Evolutionary conservation across 2,329 filamentous ascomycete genomes (phyloP).

Genomic region (Phyllosticta citribraziliensis): DNA sequence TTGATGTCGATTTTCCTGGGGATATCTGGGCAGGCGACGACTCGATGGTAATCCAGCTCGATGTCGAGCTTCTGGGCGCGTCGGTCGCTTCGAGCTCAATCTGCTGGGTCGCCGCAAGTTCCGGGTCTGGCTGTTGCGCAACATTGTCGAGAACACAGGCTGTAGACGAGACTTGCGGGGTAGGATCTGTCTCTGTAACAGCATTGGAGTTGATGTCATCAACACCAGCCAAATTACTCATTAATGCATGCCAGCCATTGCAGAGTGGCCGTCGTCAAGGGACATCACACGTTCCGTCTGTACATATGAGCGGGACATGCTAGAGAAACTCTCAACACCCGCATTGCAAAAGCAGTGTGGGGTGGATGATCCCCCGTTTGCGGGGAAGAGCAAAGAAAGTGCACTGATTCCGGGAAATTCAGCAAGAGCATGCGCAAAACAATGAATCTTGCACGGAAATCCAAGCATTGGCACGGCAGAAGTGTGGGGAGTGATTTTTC

Average conservation of each 20-base stretch:
- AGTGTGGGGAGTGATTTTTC: neutral
- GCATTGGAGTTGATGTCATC: neutral
- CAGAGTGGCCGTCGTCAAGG: neutral
- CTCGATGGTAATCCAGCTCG: neutral
- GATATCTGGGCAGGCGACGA: neutral
- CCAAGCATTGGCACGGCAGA: neutral
- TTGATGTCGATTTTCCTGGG: neutral
- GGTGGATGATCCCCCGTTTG: neutral
- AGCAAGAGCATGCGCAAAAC: neutral
- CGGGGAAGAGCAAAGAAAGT: neutral
- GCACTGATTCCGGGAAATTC: neutral
- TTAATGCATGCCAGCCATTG: neutral
- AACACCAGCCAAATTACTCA: neutral
- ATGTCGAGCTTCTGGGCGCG: neutral
- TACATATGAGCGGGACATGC: neutral
- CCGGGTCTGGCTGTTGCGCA: neutral
- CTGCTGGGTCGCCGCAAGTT: neutral
- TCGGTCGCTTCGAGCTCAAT: neutral
- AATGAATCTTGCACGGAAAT: neutral
- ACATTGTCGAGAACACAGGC: neutral
- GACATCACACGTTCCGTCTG: neutral
- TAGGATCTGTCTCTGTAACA: neutral
- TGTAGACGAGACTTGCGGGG: neutral
- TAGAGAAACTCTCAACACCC: neutral
- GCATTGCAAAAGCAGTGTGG: neutral